Evolutionary conservation across 192 early-diverging fungal species (phyloP), one percentile per base, ranked within the genome.

Genomic region (Coemansia sp.): DNA sequence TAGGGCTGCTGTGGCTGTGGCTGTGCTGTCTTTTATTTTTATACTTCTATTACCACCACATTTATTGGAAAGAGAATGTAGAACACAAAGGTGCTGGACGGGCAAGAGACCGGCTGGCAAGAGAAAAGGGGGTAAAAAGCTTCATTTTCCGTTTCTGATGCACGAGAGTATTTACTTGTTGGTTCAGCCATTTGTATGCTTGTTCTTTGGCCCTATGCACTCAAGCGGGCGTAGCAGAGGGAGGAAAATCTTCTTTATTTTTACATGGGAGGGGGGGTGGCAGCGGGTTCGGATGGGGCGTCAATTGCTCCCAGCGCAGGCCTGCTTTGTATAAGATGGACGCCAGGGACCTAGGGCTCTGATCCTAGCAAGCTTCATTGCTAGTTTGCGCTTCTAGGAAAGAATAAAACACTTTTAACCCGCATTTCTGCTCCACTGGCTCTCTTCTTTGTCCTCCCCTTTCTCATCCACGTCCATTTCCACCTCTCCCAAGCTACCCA

Each of bases 61-160:
- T 48, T 48, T 48, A 7, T 21, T 48, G n/a, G n/a, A 48, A 21
- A 19, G 46, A 48, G 19, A 19, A 55, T 21, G 63, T 53, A 27
- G 34, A 60, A 63, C 67, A 69, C 60, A 15, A 68, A 58, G 48
- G 21, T 19, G 48, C 39, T 23, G 62, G 36, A 63, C 36, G 64
- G 8, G 51, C 45, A 25, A 15, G 34, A 70, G 67, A 66, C 63
- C 38, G 55, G 44, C 21, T 60, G 51, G 45, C 51, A 29, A 38
- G 67, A 48, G 37, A 41, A 48, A 45, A 45, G 34, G 62, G 55
- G 48, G 44, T 15, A 61, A 48, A 64, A 66, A 66, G 48, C 59
- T 65, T 55, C 61, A 48, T 42, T 69, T 75, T 69, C 67, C 63
- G 73, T 53, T 39, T 66, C 66, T 63, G 73, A 48, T 69, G 73